A percentile compares a stretch with the other conserved stretches of the same genome.
phyloP scores from a whole-genome alignment of 2,329 filamentous ascomycete genomes.

The Xylariomycetidae sp. region DNA sequence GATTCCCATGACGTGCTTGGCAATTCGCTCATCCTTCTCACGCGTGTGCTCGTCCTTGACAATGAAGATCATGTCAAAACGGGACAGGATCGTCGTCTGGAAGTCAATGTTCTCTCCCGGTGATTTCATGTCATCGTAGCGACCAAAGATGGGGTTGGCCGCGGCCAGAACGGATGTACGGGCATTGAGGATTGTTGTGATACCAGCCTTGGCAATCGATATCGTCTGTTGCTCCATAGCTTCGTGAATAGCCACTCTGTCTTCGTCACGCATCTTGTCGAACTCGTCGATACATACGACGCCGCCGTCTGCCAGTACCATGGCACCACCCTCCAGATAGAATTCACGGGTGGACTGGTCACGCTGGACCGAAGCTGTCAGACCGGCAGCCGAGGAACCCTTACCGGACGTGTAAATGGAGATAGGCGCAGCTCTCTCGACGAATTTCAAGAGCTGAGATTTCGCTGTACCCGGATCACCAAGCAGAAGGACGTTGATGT shows the following conservation, averaged over 20 bases:
- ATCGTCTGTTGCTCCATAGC: slow-evolving; percentile 99
- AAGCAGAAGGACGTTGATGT: slow-evolving; percentile 94
- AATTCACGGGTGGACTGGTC: slow-evolving; percentile 91
- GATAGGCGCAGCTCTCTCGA: slow-evolving; percentile 92
- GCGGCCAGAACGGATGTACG: slow-evolving; percentile 91
- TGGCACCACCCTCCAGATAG: slow-evolving; percentile 94
- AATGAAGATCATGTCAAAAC: slow-evolving; percentile 99
- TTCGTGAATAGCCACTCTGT: slow-evolving; percentile 96
- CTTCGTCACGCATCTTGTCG: slow-evolving; percentile 99
- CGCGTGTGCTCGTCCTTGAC: slow-evolving; percentile 92
- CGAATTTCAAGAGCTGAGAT: slow-evolving; percentile 94
- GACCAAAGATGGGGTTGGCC: slow-evolving; percentile 94
- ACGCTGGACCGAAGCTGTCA: slow-evolving; percentile 93
- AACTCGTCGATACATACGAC: slow-evolving; percentile 99
- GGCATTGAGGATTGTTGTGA: slow-evolving; percentile 95
- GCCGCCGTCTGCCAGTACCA: slow-evolving; percentile 95
- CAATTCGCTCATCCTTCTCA: slow-evolving; percentile 85
- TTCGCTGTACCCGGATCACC: slow-evolving; percentile 98
- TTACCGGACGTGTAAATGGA: slow-evolving; percentile 99
- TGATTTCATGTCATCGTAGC: slow-evolving; percentile 96
- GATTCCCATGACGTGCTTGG: slow-evolving; percentile 94
- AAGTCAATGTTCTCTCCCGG: slow-evolving; percentile 99
- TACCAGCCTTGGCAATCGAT: slow-evolving; percentile 96
- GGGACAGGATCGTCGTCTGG: slow-evolving; percentile 93
- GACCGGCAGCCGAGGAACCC: slow-evolving; percentile 92